These are phyloP conservation scores for Aspergillus vadensis DNA, from an alignment of 2,329 filamentous ascomycete genomes.

Conservation along the genomic window DNA sequence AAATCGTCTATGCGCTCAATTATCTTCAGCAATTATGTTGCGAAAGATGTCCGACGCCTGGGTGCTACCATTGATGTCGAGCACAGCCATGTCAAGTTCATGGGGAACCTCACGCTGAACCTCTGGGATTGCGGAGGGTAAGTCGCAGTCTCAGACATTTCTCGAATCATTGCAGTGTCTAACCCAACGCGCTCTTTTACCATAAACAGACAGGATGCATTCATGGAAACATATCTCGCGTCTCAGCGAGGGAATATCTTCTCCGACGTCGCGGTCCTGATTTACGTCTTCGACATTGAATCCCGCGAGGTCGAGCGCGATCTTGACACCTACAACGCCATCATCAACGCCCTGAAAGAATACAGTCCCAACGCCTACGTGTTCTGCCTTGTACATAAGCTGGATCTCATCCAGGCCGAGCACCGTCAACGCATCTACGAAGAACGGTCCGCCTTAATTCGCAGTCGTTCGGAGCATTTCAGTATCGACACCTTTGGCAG, in stretches of 20 bases:
- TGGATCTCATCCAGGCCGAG: conserved; percentile 86
- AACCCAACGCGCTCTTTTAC: not conserved
- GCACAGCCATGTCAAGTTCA: conserved; percentile 97
- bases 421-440: conserved; percentile 81
- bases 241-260: conserved; percentile 97
- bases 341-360: conserved; percentile 84
- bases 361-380: conserved; percentile 80
- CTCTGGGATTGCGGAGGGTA: conserved; percentile 96
- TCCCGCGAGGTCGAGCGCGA: conserved; percentile 92
- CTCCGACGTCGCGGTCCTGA: conserved; percentile 91
- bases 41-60: conserved; percentile 87
- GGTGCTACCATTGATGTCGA: conserved; percentile 98
- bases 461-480: conserved; percentile 71
- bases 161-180: not conserved
- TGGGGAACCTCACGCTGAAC: conserved; percentile 95
- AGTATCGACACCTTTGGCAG: conserved; percentile 87
- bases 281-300: conserved; percentile 99
- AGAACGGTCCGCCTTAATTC: conserved; percentile 75
- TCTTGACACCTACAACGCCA: conserved; percentile 85
- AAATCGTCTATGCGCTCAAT: conserved; percentile 99
- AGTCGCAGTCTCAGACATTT: conserved; percentile 30
- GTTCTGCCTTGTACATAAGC: conserved; percentile 97
- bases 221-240: conserved; percentile 97
- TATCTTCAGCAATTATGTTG: conserved; percentile 98
- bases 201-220: conserved; percentile 80